Base-by-base conservation (phyloP, 768 basidiomycete genomes). In the Rhodotorula kratochvilovae region DNA sequence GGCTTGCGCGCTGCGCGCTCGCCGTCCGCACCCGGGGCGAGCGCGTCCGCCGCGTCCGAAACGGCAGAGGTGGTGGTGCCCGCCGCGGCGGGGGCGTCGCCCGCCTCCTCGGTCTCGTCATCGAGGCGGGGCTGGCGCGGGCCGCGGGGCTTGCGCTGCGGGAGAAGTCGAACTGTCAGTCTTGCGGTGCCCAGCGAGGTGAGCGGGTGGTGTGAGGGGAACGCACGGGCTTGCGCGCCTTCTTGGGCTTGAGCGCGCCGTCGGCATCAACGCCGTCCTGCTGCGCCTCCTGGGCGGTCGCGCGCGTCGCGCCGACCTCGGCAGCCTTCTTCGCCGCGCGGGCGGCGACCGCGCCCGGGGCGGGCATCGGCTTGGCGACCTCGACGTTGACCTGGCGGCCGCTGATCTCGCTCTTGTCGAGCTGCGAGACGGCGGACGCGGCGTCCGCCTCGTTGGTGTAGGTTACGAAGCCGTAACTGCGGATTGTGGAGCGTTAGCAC, bases 341-440 rank as follows among this genome's bases (percentile, higher is more conserved):
- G 27, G 21, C 65, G 17, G 54, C 56, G 36, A 31, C 35, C 12
- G 56, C 66, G 46, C 62, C 66, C 27, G 39, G 17, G 27, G 70
- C 61, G 36, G 66, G 66, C 62, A 65, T 64, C 72, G 91, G 92
- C 84, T 92, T 94, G 80, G 92, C 92, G 81, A 92, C 84, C 86
- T 95, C 91, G 83, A 94, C 85, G 83, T 92, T 89, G 80, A 95
- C 88, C 81, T 83, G 84, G 81, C 92, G 91, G 76, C 89, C 90
- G 76, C 92, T 89, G 82, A 95, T 89, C 83, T 92, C 89, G 81
- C 87, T 85, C 84, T 89, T 89, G 86, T 93, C 84, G 79, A 95
- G 89, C 78, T 84, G 81, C 73, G 91, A 87, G 81, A 92, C 90
- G 71, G 92, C 92, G 81, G 87, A 86, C 83, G 91, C 85, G 72